Base-by-base conservation (phyloP, 225 moss, liverwort and hornwort species). In the Lunularia cruciata region DNA sequence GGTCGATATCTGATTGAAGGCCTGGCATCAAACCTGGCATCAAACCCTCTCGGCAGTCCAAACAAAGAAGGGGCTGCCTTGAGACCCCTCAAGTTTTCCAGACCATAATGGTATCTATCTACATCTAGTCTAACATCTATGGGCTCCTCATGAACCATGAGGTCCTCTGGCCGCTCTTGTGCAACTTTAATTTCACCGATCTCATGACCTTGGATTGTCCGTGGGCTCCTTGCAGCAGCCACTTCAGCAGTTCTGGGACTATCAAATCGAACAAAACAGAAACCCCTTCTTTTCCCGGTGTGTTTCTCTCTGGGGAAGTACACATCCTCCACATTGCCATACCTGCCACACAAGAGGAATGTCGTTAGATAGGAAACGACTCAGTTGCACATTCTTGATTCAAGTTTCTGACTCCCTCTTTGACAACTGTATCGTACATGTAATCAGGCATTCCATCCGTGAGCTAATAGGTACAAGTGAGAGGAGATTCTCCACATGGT, bases 151-250 rank as follows among this genome's bases (percentile, higher is more conserved):
- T 67, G 74, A 22, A 69, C 64, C 20, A 79, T 58, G 33, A 51
- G 51, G 6, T 88, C 92, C 0, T 87, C 78, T 0, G 89, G 83
- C 27, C 88, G 86, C 69, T 88, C 88, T 68, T 86, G 84, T 0
- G 90, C 92, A 68, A 90, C 83, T 73, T 92, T 92, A 26, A 92
- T 92, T 88, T 92, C 88, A 0, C 90, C 90, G 49, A 92, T 90
- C 70, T 92, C 86, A 26, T 92, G 76, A 2, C 92, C 90, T 35
- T 77, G 77, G 25, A 92, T 90, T n/a, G 85, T 80, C 62, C 86
- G 53, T 36, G 90, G 78, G 57, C 86, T 88, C 36, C 85, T 73
- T 1, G 86, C 84, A 35, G 88, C 88, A 0, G 90, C 92, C 27
- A 80, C 81, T 68, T 92, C 81, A 30, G 92, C 88, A 60, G 86